Evolutionary conservation across 768 basidiomycete genomes (phyloP).

Genomic region (Tylopilus subfusipes): DNA sequence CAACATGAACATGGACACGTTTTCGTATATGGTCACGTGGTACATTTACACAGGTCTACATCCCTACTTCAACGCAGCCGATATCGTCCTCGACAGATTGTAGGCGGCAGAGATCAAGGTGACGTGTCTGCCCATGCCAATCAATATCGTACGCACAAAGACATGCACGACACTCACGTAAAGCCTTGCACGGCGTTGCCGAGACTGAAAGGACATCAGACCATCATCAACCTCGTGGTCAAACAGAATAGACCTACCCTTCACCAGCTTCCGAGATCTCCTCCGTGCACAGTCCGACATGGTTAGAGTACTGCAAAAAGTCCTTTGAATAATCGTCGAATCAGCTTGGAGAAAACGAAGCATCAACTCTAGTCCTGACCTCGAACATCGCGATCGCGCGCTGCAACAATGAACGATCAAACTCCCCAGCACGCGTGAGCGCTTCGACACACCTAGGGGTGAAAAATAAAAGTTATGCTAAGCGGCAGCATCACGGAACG

Average conservation of each 20-base stretch:
- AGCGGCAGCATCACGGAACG: slow-evolving; percentile 6
- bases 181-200: slow-evolving; percentile 90
- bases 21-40: slow-evolving; percentile 14
- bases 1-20: slow-evolving; percentile 6
- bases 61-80: slow-evolving; percentile 8
- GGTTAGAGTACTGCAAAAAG: slow-evolving; percentile 80
- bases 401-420: slow-evolving; percentile 59
- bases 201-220: slow-evolving; percentile 42
- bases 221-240: background rate
- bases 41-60: background rate
- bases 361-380: slow-evolving; percentile 41
- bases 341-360: background rate
- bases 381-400: slow-evolving; percentile 87
- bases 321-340: slow-evolving; percentile 40
- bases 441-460: slow-evolving; percentile 82
- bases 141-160: background rate
- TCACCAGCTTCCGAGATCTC: slow-evolving; percentile 85
- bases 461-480: background rate
- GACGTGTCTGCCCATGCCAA: slow-evolving; percentile 54
- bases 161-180: slow-evolving; percentile 51
- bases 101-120: slow-evolving; percentile 83
- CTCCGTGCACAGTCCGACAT: slow-evolving; percentile 82
- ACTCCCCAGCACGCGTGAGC: slow-evolving; percentile 81
- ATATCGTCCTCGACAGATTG: slow-evolving; percentile 71
- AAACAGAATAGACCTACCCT: slow-evolving; percentile 47